Base-by-base conservation (phyloP, 495 filamentous ascomycete species). In the Terfezia boudieri region DNA sequence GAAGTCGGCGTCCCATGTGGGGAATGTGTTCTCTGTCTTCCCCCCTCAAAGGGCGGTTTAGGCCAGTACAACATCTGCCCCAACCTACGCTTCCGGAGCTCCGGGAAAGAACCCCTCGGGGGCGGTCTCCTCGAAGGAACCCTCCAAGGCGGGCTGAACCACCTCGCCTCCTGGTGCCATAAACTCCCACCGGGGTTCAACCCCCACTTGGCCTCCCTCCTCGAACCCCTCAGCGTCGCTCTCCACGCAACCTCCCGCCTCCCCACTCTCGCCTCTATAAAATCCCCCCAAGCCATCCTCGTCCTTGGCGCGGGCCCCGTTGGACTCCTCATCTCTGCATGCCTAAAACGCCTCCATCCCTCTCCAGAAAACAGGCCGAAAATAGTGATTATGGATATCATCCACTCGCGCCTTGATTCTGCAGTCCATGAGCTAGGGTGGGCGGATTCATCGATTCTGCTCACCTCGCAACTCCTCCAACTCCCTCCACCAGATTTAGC, bases 51-150 rank as follows among this genome's bases (percentile, higher is more conserved):
- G 8, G 41, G 41, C 8, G 72, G 72, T 46, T 74, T 79, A 57
- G 84, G 84, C 49, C 71, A 84, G 58, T 94, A 95, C 67, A 95
- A 94, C 64, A 80, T 95, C 51, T 95, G 88, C 71, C 76, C 80
- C 54, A 71, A 71, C 22, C 82, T 95, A 79, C 73, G 73, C 36
- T 95, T 95, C 67, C 73, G 86, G 65, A 83, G 80, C 62, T 84
- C 80, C 59, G 87, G 85, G 50, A 16, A 16, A 16, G 49, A 32
- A n/a, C 12, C 26, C 49, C 16, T 12, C 11, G 49, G 23, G 3
- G 49, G 49, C 49, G 73, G 73, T 41, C 80, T 79, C 61, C 80
- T 80, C 56, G 85, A 92, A 68, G 87, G 87, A 22, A 93, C 86
- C n/a, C 73, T 94, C 36, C 88, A 92, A 69, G 82, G 86, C 58